phyloP scores from a whole-genome alignment of 129 eudicot species.

The carrot (Daucus carota) region DH1_v3.0 NC_030388.2:2003001-2003500 shows the following conservation, averaged over 20 bases:
- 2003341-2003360: conserved; percentile 5
- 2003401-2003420: background rate
- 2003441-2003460: background rate
- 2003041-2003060: background rate
- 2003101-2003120: background rate
- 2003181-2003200: conserved; percentile 5
- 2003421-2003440: background rate
- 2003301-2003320: background rate
- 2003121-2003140: background rate
- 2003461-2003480: background rate
- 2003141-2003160: conserved; percentile 10
- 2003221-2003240: background rate
- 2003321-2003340: conserved; percentile 1
- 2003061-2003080: background rate
- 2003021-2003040: too few relatives aligned
- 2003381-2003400: background rate
- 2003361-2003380: conserved; percentile 12
- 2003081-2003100: background rate
- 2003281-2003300: background rate
- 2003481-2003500: background rate
- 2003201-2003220: background rate
- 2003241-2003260: background rate
- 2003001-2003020: too few relatives aligned
- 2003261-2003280: background rate
- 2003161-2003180: conserved; percentile 12